Percentiles rank a stretch among this genome's conserved stretches.
Conservation (phyloP, 805 yeast genomes). For the Metschnikowia reukaufii region DNA sequence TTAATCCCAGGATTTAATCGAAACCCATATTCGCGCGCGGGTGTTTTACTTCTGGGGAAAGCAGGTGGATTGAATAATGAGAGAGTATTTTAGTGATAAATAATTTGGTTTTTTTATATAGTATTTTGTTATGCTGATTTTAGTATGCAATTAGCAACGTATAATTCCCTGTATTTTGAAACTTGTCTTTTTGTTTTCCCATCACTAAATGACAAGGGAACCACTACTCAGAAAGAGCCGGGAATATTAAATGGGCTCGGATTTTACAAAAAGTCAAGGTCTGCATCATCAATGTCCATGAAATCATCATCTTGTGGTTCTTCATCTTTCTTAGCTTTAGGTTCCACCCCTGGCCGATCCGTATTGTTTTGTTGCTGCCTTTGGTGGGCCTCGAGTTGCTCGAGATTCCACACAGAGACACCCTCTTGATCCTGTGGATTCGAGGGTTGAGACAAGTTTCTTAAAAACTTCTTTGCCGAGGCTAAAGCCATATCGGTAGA, state of each 20-base stretch:
- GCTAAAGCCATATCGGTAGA: conserved; percentile 98
- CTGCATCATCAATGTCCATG: conserved; percentile 50
- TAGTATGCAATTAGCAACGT: no score
- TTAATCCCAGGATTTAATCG: no score
- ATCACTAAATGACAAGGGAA: no score
- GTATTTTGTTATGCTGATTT: no score
- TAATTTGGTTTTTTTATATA: no score
- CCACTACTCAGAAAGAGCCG: no score
- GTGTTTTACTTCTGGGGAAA: no score
- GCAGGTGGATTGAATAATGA: no score
- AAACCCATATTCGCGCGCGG: no score
- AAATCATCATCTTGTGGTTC: conserved; percentile 36
- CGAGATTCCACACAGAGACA: conserved; percentile 86
- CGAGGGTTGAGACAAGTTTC: conserved; percentile 93
- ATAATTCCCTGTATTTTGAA: neutral
- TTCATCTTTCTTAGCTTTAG: conserved; percentile 1
- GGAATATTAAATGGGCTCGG: no score
- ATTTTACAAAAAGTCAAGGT: conserved; percentile 32
- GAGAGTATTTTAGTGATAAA: no score
- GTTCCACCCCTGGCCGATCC: conserved; percentile 17
- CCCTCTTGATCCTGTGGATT: conserved; percentile 91
- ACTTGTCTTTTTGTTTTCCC: neutral
- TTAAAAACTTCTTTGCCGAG: conserved; percentile 84
- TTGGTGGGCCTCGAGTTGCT: conserved; percentile 63
- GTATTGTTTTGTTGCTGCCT: conserved; percentile 41